phyloP scores from a whole-genome alignment of 148 eudicot species.

The Rhododendron griersonianum region DNA sequence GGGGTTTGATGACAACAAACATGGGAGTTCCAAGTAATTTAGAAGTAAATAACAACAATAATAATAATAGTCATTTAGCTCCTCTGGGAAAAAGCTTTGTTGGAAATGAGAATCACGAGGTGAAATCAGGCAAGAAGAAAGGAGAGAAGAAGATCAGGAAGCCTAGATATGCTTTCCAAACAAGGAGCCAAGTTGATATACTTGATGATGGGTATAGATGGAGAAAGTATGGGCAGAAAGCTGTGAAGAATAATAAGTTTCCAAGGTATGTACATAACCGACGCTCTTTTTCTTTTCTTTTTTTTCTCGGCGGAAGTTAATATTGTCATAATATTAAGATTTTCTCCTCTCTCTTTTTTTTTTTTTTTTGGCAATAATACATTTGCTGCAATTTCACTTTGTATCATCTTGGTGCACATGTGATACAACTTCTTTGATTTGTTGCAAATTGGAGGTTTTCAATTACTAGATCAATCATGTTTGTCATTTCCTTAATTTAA shows the following conservation, averaged over 20 bases:
- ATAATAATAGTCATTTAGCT: background rate
- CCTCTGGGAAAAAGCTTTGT: background rate
- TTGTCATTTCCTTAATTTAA: background rate
- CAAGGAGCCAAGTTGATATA: slow-evolving; percentile 52
- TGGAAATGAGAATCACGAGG: slow-evolving; percentile 2
- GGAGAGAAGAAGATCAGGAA: slow-evolving; percentile 30
- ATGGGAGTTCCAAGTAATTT: background rate
- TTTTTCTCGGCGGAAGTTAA: too few species aligned
- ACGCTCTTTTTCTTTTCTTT: background rate
- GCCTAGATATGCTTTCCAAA: slow-evolving; percentile 41
- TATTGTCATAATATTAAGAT: too few species aligned
- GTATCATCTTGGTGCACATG: background rate
- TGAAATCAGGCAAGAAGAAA: slow-evolving; percentile 14
- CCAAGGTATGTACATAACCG: slow-evolving; percentile 26
- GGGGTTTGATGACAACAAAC: slow-evolving; percentile 7
- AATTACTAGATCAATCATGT: background rate
- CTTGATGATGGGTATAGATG: slow-evolving; percentile 55
- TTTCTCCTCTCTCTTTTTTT: background rate
- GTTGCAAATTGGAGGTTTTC: background rate
- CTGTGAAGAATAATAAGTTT: slow-evolving; percentile 47
- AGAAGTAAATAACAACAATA: background rate
- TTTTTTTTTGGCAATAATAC: background rate
- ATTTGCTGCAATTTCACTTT: background rate
- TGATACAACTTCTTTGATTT: background rate
- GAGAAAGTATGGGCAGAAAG: slow-evolving; percentile 52